phyloP scores from a whole-genome alignment of 2,329 filamentous ascomycete genomes.

The Sarocladiaceae sp. region DNA sequence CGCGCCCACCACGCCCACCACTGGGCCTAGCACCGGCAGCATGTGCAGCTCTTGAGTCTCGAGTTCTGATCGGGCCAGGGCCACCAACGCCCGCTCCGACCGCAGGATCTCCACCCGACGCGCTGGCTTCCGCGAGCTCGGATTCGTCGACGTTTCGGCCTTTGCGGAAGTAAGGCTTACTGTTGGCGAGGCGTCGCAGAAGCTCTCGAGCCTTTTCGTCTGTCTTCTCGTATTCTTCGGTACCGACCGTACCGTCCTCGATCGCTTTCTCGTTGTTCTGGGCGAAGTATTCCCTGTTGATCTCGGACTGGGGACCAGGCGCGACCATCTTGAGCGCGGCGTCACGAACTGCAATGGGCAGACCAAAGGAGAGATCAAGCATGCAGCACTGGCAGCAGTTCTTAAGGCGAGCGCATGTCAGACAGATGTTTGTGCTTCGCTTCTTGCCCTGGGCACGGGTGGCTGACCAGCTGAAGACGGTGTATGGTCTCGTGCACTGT shows the following conservation, averaged over 20 bases:
- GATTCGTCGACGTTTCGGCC: conserved; percentile 65
- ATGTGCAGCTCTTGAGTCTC: conserved; percentile 50
- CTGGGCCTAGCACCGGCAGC: conserved; percentile 42
- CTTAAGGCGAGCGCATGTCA: conserved; percentile 94
- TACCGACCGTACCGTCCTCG: conserved; percentile 77
- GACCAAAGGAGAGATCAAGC: conserved; percentile 91
- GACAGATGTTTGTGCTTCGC: conserved; percentile 90
- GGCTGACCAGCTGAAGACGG: conserved; percentile 89
- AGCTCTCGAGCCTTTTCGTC: conserved; percentile 94
- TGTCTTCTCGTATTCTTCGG: conserved; percentile 92
- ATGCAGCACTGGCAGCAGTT: conserved; percentile 99
- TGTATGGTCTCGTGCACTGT: conserved; percentile 86
- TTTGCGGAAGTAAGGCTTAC: conserved; percentile 92
- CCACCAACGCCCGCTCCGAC: conserved; percentile 53
- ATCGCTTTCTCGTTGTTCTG: conserved; percentile 96
- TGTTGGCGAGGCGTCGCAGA: conserved; percentile 75
- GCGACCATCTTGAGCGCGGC: conserved; percentile 97
- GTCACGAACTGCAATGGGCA: conserved; percentile 91
- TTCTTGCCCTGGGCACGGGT: conserved; percentile 82
- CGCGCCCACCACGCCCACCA: conserved; percentile 39
- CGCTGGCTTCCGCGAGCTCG: conserved; percentile 26
- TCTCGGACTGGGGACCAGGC: conserved; percentile 81
- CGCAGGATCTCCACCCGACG: conserved; percentile 36
- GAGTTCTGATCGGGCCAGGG: conserved; percentile 73
- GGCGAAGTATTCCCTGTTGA: conserved; percentile 96